phyloP scores from a whole-genome alignment of 805 yeast genomes.

The Kuraishia hungarica region DNA sequence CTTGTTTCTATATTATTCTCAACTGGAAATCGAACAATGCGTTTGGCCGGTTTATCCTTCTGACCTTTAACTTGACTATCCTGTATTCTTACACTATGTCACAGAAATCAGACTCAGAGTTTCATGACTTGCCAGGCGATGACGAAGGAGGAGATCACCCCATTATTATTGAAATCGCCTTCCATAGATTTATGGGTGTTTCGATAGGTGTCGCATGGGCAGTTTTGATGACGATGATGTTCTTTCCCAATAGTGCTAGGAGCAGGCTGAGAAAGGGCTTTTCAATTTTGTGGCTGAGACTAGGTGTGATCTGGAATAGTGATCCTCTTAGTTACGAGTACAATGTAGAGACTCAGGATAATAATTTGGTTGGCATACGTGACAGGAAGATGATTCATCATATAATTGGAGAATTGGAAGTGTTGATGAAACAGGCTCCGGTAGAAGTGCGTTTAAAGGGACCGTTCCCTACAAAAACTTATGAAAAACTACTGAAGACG shows the following conservation, averaged over 20 bases:
- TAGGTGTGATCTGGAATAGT: constrained; percentile 75
- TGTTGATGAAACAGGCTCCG: constrained; percentile 61
- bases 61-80: constrained; percentile 74
- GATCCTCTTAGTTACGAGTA: constrained; percentile 52
- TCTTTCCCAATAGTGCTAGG: constrained; percentile 74
- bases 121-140: constrained; percentile 16
- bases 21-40: constrained; percentile 58
- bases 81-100: constrained; percentile 66
- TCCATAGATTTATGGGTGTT: constrained; percentile 70
- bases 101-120: constrained; percentile 42
- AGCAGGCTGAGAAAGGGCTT: constrained; percentile 55
- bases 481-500: constrained; percentile 38
- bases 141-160: constrained; percentile 68
- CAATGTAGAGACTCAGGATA: constrained; percentile 16
- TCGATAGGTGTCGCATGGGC: constrained; percentile 74
- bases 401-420: constrained; percentile 51
- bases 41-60: constrained; percentile 59
- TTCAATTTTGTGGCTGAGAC: constrained; percentile 64
- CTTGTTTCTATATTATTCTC: constrained; percentile 50
- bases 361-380: constrained; percentile 31
- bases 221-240: constrained; percentile 50
- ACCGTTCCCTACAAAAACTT: constrained; percentile 47
- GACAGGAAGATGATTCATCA: constrained; percentile 35
- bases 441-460: constrained; percentile 72
- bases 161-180: constrained; percentile 62